Conservation (phyloP, 148 eudicot genomes). For the Pouteria glomerata region DNA sequence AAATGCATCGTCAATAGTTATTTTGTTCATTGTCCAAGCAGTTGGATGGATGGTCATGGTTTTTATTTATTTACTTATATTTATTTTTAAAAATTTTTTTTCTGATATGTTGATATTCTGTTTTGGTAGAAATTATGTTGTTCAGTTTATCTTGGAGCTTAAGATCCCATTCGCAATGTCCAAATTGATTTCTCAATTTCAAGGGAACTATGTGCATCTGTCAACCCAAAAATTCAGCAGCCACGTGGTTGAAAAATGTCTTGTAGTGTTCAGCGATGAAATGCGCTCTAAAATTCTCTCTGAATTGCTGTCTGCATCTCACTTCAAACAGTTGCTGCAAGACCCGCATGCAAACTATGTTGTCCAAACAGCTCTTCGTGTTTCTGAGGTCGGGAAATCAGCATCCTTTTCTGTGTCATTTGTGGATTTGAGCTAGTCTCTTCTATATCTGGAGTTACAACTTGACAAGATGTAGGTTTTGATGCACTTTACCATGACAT, state of each 20-base stretch:
- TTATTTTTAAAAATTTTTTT: no score
- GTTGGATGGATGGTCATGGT: no score
- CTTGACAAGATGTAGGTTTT: neutral
- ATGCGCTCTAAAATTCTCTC: constrained; percentile 28
- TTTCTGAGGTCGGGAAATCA: constrained; percentile 36
- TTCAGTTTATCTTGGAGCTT: constrained; percentile 44
- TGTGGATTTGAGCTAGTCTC: neutral
- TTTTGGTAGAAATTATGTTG: constrained; percentile 40
- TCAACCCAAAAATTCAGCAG: constrained; percentile 50
- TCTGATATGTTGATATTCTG: neutral
- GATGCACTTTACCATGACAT: neutral
- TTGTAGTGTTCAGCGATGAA: constrained; percentile 20
- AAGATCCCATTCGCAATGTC: constrained; percentile 38
- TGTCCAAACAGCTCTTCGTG: constrained; percentile 37
- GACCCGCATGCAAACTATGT: constrained; percentile 55
- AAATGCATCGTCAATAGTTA: no score
- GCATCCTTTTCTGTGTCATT: neutral
- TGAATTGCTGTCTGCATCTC: constrained; percentile 38
- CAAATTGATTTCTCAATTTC: constrained; percentile 31
- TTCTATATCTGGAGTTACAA: neutral
- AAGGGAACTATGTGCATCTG: constrained; percentile 41
- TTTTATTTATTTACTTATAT: no score
- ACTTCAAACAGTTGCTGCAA: constrained; percentile 44
- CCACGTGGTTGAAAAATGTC: constrained; percentile 52
- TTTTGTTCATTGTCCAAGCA: no score